phyloP scores from a whole-genome alignment of 1,284 basidiomycete genomes.

The Termitomyces sp. region DNA sequence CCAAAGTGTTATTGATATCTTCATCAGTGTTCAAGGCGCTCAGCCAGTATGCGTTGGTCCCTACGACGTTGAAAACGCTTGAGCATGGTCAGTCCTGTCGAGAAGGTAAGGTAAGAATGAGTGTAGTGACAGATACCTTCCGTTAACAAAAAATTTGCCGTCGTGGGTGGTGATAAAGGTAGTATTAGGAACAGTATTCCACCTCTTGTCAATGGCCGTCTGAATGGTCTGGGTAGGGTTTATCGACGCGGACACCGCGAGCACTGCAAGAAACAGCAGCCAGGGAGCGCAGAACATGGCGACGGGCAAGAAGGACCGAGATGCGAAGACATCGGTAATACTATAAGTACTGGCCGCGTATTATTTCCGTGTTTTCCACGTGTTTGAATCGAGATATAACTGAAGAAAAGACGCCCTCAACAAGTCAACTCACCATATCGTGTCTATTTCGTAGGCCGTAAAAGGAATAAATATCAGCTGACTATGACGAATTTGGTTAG shows the following conservation, averaged over 20 bases:
- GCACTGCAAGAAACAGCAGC: conserved; percentile 26
- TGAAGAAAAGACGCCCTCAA: background rate
- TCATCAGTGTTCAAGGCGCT: conserved; percentile 47
- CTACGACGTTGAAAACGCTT: conserved; percentile 52
- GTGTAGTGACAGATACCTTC: conserved; percentile 30
- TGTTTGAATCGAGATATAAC: conserved; percentile 4
- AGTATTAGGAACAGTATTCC: conserved; percentile 17
- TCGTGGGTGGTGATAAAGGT: conserved; percentile 40
- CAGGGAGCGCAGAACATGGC: conserved; percentile 28
- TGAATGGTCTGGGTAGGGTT: conserved; percentile 21
- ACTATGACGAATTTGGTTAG: conserved; percentile 6
- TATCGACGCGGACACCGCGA: conserved; percentile 25
- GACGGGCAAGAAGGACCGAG: conserved; percentile 18
- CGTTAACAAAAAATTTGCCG: conserved; percentile 47
- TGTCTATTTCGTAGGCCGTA: background rate
- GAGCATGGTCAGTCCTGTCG: background rate
- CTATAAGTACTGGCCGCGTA: conserved; percentile 10
- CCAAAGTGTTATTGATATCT: conserved; percentile 55
- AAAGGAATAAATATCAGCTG: background rate
- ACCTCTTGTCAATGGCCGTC: conserved; percentile 14
- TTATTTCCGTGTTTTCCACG: conserved; percentile 16
- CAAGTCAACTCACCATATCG: background rate
- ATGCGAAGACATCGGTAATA: conserved; percentile 6
- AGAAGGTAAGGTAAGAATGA: background rate
- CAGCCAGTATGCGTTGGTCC: conserved; percentile 69